Evolutionary conservation across 441 rosid species (phyloP), one percentile per base, ranked within the genome.

Genomic region (Mallotus japonicus): DNA sequence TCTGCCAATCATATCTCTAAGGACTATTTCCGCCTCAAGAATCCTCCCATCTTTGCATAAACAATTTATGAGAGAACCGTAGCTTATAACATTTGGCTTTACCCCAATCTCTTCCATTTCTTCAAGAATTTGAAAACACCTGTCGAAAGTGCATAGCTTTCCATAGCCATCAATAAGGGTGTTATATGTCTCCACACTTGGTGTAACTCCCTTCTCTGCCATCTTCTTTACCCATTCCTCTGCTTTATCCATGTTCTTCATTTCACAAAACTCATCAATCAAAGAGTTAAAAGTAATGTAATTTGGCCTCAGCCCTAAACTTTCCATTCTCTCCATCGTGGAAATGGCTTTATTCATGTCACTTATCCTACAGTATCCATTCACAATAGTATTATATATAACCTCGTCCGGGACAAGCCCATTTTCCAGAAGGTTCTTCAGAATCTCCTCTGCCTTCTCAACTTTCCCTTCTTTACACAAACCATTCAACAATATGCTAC

Each of bases 101-200:
- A 70, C 55, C 62, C 89, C 85, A 3, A 70, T 61, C 37, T 76
- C 78, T 80, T 90, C 97, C 96, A 93, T 93, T 74, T 87, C 90
- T 82, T 88, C 92, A 32, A 90, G 88, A 77, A 88, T 53, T 72
- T 83, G 83, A 55, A 89, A 88, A 76, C 96, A 93, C 82, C 78
- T 87, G 53, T 88, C 92, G 49, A 86, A 88, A 66, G 62, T 62
- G 78, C 87, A 40, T 74, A 85, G 74, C 73, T 75, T 82, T 70
- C 98, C 98, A 56, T 88, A 93, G 6, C 97, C 97, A 67, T 87
- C 76, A 49, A 93, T 87, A 56, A 90, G 74, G 59, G 80, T 86
- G 79, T 90, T 91, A 67, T 79, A 85, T 2, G 94, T 91, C 83
- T 81, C 87, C 37, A 87, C 77, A 69, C 67, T 83, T 22, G 97